Conservation (phyloP, 768 basidiomycete species). For the Ephemerocybe angulata region DNA sequence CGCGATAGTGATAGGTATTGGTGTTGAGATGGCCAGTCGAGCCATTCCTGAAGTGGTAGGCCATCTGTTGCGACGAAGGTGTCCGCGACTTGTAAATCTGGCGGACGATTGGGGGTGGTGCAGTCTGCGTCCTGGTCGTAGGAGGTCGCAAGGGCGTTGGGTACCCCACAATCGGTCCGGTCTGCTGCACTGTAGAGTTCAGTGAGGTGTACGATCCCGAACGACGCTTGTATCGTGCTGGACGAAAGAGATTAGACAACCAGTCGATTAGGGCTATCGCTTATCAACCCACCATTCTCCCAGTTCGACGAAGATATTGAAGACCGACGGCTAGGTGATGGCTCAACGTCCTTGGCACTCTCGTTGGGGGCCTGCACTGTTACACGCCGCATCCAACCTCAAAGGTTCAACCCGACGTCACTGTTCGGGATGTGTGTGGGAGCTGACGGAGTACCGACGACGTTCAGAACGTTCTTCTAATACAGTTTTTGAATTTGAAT, state of each 20-base stretch:
- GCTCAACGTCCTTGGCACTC: not conserved
- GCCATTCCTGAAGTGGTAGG: not conserved
- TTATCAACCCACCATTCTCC: not conserved
- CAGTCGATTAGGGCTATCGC: too few species aligned
- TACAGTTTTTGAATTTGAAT: too few species aligned
- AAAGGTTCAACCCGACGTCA: too few species aligned
- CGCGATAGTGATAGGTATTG: not conserved
- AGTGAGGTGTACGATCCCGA: not conserved
- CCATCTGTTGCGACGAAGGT: not conserved
- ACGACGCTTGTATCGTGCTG: not conserved
- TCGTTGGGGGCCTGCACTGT: not conserved
- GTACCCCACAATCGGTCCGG: not conserved
- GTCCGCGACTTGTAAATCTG: slow-evolving; percentile 1
- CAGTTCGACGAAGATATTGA: not conserved
- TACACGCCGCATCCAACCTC: not conserved
- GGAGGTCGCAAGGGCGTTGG: not conserved
- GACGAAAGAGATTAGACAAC: not conserved
- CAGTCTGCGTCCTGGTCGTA: not conserved
- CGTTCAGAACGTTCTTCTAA: too few species aligned
- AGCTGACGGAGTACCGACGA: too few species aligned
- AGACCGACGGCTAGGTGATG: not conserved
- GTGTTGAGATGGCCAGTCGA: not conserved
- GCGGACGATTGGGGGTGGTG: not conserved
- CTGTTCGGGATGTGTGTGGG: too few species aligned
- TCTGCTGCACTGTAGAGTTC: not conserved